Base-by-base conservation (phyloP, 2,329 filamentous ascomycete species). In the Fusarium longipes region DNA sequence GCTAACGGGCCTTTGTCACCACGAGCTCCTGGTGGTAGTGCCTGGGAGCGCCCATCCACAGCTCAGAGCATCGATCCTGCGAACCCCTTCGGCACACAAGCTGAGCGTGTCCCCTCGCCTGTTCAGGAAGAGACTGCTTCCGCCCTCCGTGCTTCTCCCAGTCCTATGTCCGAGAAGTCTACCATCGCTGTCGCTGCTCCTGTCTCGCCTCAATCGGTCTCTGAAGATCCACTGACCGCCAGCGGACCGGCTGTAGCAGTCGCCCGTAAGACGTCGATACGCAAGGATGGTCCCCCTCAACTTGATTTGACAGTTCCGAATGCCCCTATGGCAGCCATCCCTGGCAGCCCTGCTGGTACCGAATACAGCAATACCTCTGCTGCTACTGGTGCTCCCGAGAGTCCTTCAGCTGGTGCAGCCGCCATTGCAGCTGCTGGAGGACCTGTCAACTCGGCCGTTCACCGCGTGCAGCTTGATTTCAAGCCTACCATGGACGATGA, bases 391-490 rank as follows among this genome's bases (percentile, higher is more conserved):
- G 56, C 80, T 78, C 35, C 80, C 75, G 47, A 69, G 14, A 62
- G 57, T 18, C 78, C 82, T 25, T 84, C 85, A 6, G 77, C 80
- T 36, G 82, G 84, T 32, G 87, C 86, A 40, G 85, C 84, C 12
- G 88, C 86, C 40, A 89, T 89, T 69, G 87, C 86, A 14, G 86
- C 86, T 49, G 87, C 87, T 42, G 87, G 86, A 56, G 88, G 87
- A 18, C 87, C 89, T 22, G 75, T 81, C 35, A 80, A 83, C 65
- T 82, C 86, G 57, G 78, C 92, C 68, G 94, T 98, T 55, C 91
- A 98, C 78, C 93, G 96, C 66, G 93, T 98, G 32, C 93, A 97
- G 78, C 88, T 98, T 70, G 94, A 97, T 78, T 99, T 98, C 79
- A 91, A 89, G 77, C 94, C 96, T 25, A 95, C 92, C 5, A 90